These are phyloP conservation scores for Naegleria fowleri DNA, from an alignment of 208 protist genomes.

Conservation along the genomic window DNA sequence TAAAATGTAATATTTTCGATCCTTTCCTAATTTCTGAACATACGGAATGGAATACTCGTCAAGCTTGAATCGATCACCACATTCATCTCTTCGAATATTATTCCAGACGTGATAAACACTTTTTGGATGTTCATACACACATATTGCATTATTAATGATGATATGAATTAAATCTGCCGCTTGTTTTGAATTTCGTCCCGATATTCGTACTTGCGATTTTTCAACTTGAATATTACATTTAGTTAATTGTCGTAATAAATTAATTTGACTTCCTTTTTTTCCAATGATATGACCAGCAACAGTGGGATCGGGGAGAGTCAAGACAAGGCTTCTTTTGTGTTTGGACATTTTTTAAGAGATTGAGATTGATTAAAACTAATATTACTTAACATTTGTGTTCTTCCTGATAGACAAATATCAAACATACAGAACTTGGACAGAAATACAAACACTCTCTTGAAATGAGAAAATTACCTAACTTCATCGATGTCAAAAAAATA, in stretches of 20 bases:
- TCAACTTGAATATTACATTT: neutral
- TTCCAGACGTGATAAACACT: neutral
- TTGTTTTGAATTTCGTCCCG: neutral
- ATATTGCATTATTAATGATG: neutral
- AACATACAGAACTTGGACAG: too few species aligned
- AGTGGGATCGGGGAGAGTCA: neutral
- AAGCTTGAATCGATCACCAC: neutral
- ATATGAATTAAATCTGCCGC: neutral
- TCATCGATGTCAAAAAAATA: too few species aligned
- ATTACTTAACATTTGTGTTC: too few species aligned
- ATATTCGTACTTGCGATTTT: neutral
- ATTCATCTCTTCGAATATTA: neutral
- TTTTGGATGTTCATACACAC: neutral
- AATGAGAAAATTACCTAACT: too few species aligned
- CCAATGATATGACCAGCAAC: constrained; percentile 6
- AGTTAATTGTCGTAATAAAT: neutral
- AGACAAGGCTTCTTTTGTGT: too few species aligned
- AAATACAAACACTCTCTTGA: too few species aligned
- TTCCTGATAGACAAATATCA: too few species aligned
- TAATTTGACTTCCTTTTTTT: neutral
- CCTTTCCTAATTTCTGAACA: too few species aligned
- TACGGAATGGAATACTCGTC: too few species aligned
- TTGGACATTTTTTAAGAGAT: too few species aligned
- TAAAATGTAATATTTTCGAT: too few species aligned
- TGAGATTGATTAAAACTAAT: too few species aligned